These are phyloP conservation scores for Metschnikowia cubensis DNA, from an alignment of 805 yeast genomes.

Conservation along the genomic window DNA sequence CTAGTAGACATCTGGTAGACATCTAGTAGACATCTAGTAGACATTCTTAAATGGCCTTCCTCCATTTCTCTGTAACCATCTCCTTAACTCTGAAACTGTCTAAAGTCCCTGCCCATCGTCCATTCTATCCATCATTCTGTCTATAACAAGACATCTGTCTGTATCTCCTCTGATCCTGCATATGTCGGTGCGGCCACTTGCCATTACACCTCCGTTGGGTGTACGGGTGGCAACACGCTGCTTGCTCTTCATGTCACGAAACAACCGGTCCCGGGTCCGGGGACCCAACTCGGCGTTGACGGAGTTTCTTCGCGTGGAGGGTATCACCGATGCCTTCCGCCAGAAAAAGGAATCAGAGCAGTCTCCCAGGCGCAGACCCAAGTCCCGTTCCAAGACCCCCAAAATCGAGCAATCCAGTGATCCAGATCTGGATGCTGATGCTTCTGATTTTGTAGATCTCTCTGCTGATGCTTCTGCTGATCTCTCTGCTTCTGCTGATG, in stretches of 20 bases:
- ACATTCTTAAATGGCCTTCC: too few relatives aligned
- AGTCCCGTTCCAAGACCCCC: slow-evolving; percentile 1
- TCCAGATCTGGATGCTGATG: neutral
- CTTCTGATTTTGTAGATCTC: neutral
- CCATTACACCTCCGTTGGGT: neutral
- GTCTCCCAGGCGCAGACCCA: slow-evolving; percentile 25
- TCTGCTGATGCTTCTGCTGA: neutral
- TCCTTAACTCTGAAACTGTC: too few relatives aligned
- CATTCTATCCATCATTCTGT: too few relatives aligned
- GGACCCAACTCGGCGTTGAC: slow-evolving; percentile 88
- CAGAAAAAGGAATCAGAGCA: slow-evolving; percentile 27
- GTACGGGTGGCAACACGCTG: neutral
- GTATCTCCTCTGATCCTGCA: too few relatives aligned
- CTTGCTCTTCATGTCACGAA: slow-evolving; percentile 1
- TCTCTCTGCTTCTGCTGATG: too few relatives aligned
- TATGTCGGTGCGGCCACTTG: too few relatives aligned
- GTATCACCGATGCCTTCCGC: slow-evolving; percentile 80
- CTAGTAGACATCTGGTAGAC: too few relatives aligned
- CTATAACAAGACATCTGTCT: too few relatives aligned
- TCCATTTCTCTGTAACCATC: too few relatives aligned
- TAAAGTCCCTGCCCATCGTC: too few relatives aligned
- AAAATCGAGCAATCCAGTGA: slow-evolving; percentile 2
- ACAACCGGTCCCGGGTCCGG: slow-evolving; percentile 24
- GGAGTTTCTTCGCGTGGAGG: slow-evolving; percentile 82
- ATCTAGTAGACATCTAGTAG: too few relatives aligned